Evolutionary conservation across 2,329 filamentous ascomycete species (phyloP).

Genomic region (Pochonia chlamydosporia): DNA sequence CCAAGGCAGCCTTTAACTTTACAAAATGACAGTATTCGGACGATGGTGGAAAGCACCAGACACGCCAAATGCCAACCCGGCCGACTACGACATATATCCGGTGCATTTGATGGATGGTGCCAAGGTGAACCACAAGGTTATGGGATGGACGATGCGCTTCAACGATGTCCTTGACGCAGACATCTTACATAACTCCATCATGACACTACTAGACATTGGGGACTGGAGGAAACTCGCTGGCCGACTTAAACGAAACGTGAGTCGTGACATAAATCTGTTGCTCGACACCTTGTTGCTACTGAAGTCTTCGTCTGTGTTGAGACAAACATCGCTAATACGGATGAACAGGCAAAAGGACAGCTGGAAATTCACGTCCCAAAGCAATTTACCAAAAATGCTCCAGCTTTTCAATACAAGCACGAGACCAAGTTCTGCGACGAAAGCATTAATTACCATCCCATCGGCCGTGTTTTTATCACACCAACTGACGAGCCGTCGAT

Average conservation of each 20-base stretch:
- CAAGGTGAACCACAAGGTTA: constrained; percentile 4
- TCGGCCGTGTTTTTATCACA: constrained; percentile 30
- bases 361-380: constrained; percentile 27
- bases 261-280: constrained; percentile 11
- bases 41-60: neutral
- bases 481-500: constrained; percentile 12
- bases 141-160: constrained; percentile 6
- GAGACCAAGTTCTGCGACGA: constrained; percentile 26
- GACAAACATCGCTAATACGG: too few species aligned
- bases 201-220: constrained; percentile 29
- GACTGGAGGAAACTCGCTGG: constrained; percentile 39
- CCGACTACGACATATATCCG: constrained; percentile 2
- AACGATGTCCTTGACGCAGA: constrained; percentile 28
- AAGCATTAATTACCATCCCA: constrained; percentile 33
- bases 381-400: constrained; percentile 23
- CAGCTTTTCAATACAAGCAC: constrained; percentile 36
- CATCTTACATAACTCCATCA: constrained; percentile 27
- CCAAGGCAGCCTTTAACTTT: too few species aligned
- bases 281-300: too few species aligned
- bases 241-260: constrained; percentile 32
- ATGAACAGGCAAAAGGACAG: constrained; percentile 11
- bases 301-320: too few species aligned
- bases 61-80: neutral
- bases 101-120: constrained; percentile 1
- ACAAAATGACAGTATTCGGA: too few species aligned